Base-by-base conservation (phyloP, 2,329 filamentous ascomycete genomes). In the Berkeleyomyces basicola region DNA sequence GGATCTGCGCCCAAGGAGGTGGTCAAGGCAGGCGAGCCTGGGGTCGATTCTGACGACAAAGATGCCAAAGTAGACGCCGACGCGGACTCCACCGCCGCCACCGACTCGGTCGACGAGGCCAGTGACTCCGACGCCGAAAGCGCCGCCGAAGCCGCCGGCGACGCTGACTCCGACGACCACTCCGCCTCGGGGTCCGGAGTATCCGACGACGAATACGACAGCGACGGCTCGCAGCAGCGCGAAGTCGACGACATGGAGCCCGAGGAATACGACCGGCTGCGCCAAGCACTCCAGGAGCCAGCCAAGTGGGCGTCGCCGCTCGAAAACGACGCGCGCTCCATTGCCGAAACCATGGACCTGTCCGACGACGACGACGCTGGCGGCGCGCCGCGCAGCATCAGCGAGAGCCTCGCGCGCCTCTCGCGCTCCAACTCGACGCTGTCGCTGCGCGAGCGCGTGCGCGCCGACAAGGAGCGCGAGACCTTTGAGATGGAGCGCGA, bases 391-490 rank as follows among this genome's bases (percentile, higher is more conserved):
- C 53, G 63, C 10, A 64, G 63, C 23, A 59, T 64, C 23, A 59
- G 59, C 37, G 63, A 64, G 36, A 49, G 55, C 14, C 46, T 64
- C 31, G 63, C 63, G 33, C 53, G 63, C 5, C 57, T 64, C 14
- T 61, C 58, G n/a, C 57, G 55, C 37, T 55, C 44, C 7, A 51
- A 57, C 7, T 62, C 59, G 7, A 9, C 47, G 23, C 37, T 64
- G 44, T 59, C 53, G 43, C 43, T 64, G 47, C 55, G 63, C 3
- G 63, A 64, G 40, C 43, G 60, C 6, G 47, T 64, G 40, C 58
- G 60, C 33, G 44, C 33, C n/a, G 66, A 66, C 37, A 62, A 67
- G 33, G 64, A 68, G 40, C 65, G 67, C 59, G 66, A 66, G 5
- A 60, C 63, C 31, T 65, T 67, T 37, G 66, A 64, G 49, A 64